Evolutionary conservation across 306 rosid genomes (phyloP), one percentile per base, ranked within the genome.

Genomic region (Macrotyloma uniflorum): DNA sequence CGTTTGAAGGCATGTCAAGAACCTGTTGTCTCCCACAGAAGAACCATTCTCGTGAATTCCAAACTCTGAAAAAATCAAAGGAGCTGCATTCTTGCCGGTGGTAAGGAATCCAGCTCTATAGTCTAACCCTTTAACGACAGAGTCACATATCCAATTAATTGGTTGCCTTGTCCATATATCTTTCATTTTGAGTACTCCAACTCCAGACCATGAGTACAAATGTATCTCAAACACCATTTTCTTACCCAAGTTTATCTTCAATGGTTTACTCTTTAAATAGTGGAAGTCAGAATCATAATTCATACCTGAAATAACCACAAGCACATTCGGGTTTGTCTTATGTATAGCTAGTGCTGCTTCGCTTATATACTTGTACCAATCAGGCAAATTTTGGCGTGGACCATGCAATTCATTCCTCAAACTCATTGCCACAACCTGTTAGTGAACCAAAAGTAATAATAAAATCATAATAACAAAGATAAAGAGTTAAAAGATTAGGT

Each of bases 341-440:
- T 90, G 89, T 22, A 90, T 64, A 4, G 81, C 72, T 14, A 47
- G 55, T 40, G 89, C 87, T 79, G 46, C 94, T 76, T 45, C n/a
- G 19, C 24, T 74, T 68, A 88, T 77, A 35, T 84, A 86, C 2
- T 11, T 67, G 24, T 76, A 73, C 94, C 91, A 88, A 53, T 72
- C 90, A 0, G 1, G 36, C 20, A 6, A 57, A 20, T 90, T 84
- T 59, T 86, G 84, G 6, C 80, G 73, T 15, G 90, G 69, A 32
- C 92, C 94, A 20, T 83, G 94, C 2, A 90, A 26, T 53, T 90
- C 94, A 30, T 90, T 90, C 74, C 89, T 75, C 79, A 90, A 51
- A 46, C 94, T 86, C 88, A 84, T 83, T 42, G 87, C 88, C n/a
- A 84, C 81, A 67, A 90, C 82, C 90, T 89, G 54, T 66, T 28